Percentiles rank a stretch among this genome's conserved stretches.
Evolutionary conservation across 345 rosid species (phyloP).

Genomic region (Microcos paniculata): DNA sequence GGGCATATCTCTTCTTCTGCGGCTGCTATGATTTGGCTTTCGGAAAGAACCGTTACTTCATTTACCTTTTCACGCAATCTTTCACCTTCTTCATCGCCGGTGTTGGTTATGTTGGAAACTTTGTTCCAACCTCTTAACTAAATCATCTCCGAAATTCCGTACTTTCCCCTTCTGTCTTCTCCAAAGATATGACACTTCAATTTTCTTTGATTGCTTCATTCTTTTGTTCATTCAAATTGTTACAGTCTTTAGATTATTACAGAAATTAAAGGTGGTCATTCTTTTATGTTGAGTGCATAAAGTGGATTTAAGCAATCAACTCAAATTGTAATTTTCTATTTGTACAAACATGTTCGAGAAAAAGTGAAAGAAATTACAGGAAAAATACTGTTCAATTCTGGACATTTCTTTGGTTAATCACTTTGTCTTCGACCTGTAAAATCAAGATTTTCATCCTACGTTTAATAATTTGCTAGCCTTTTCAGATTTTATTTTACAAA

Average conservation of each 20-base stretch:
- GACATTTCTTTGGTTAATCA: neutral
- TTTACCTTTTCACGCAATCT: slow-evolving; percentile 66
- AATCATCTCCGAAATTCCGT: neutral
- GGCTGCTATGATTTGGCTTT: slow-evolving; percentile 66
- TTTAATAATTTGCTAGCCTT: too few relatives aligned
- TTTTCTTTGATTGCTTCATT: too few relatives aligned
- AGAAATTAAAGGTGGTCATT: slow-evolving; percentile 4
- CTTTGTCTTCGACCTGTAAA: too few relatives aligned
- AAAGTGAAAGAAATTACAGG: neutral
- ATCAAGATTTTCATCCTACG: too few relatives aligned
- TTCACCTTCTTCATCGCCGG: slow-evolving; percentile 75
- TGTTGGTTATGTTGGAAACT: slow-evolving; percentile 69
- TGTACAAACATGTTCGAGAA: slow-evolving; percentile 1
- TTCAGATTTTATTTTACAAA: too few relatives aligned
- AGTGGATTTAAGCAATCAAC: slow-evolving; percentile 1
- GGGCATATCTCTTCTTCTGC: slow-evolving; percentile 67
- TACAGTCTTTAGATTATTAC: neutral
- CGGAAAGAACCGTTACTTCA: slow-evolving; percentile 62
- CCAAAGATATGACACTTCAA: neutral
- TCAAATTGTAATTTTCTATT: neutral
- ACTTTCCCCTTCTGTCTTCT: neutral
- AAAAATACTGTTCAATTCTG: neutral
- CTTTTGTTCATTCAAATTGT: too few relatives aligned
- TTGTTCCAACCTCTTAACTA: slow-evolving; percentile 44
- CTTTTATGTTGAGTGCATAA: neutral